phyloP scores from a whole-genome alignment of 208 protist genomes.

The Crithidia fasciculata region DNA sequence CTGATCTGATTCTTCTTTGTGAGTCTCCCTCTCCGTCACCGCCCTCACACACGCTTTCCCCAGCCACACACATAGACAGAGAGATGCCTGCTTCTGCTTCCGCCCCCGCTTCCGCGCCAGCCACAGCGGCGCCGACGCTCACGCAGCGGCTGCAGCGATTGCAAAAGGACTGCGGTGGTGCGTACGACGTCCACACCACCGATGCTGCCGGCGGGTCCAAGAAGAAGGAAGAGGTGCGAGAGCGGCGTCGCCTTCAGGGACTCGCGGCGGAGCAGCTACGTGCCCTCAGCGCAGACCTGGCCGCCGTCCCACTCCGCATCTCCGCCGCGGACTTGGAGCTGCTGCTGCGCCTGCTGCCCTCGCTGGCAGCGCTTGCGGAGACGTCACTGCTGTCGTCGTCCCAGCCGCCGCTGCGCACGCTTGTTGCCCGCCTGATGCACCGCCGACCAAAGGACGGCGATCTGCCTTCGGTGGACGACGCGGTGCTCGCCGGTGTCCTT shows the following conservation, averaged over 20 bases:
- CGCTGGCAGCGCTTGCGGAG: neutral
- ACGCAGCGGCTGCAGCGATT: conserved; percentile 25
- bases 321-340: conserved; percentile 13
- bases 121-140: neutral
- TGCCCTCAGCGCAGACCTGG: conserved; percentile 3
- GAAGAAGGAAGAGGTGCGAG: conserved; percentile 6
- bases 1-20: no score
- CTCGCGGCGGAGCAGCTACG: conserved; percentile 15
- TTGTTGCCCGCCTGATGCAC: conserved; percentile 4
- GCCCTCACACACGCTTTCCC: neutral
- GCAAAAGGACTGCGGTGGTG: conserved; percentile 15
- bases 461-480: conserved; percentile 1
- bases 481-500: neutral
- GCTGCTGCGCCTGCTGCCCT: conserved; percentile 34
- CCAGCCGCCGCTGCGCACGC: neutral
- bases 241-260: conserved; percentile 19
- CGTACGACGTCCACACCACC: conserved; percentile 15
- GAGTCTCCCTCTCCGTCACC: no score
- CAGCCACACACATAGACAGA: no score
- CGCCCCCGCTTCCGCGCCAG: neutral
- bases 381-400: no score
- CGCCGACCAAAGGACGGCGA: conserved; percentile 3
- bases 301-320: conserved; percentile 3
- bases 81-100: neutral
- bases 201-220: neutral